Base-by-base conservation (phyloP, 208 protist species). In the Leishmania lainsoni region DNA sequence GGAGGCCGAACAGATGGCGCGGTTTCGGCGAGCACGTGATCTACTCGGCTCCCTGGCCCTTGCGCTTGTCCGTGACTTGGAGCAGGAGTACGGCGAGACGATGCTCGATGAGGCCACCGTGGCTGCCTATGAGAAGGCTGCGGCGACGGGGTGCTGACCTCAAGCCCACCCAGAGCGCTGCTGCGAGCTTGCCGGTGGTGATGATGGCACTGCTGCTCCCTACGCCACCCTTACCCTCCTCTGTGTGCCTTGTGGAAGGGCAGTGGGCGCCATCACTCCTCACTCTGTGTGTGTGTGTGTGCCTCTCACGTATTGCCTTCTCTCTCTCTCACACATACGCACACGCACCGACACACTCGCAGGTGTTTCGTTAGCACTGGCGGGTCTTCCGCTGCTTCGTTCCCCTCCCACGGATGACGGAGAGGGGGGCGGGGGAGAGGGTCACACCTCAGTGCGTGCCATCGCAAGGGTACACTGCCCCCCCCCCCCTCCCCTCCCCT, bases 1-100 rank as follows among this genome's bases (percentile, higher is more conserved):
- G 29, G 76, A 65, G 48, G 79, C 39, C 12, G 85, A 83, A 77
- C 89, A 93, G 58, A 84, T 81, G 65, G 22, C 59, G 68, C 91
- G 94, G 16, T 87, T 97, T 54, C 49, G 74, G 42, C 49, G 59
- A 2, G 94, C 89, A 3, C 89, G 94, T 5, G 83, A 90, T 6
- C 61, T 69, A 9, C 42, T 97, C 1, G 77, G 86, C n/a, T 56
- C 39, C 10, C 86, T 82, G 5, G 89, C 81, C 65, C 74, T 89
- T 26, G 58, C 61, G 8, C 87, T 97, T 10, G 73, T 97, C 10
- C 76, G 76, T 5, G 87, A 83, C 48, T 79, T 97, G 75, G 92
- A 95, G 79, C 52, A 79, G 39, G 77, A 83, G 80, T 97, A 97
- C 48, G 89, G 87, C 29, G 92, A 94, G 82, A 8, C 22, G 39